phyloP scores from a whole-genome alignment of 176 grass and related monocot species.

The Puccinellia tenuiflora region DNA sequence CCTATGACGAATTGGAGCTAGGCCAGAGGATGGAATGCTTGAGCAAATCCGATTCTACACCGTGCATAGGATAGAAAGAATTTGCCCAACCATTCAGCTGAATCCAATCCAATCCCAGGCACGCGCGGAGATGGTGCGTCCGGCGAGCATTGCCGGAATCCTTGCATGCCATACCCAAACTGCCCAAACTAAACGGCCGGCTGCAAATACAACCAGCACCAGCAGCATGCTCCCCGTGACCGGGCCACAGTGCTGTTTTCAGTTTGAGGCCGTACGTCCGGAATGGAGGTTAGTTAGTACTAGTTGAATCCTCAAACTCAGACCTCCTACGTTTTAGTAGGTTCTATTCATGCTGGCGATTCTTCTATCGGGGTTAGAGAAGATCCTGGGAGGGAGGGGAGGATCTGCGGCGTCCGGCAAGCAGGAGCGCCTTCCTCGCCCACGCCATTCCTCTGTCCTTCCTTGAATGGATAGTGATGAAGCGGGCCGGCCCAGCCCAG shows the following conservation, averaged over 20 bases:
- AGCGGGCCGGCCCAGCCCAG: neutral
- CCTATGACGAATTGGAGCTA: neutral
- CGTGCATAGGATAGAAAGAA: neutral
- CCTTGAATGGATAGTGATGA: too few species aligned
- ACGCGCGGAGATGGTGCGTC: neutral
- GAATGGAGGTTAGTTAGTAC: too few species aligned
- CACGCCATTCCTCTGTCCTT: too few species aligned
- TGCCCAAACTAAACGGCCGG: neutral
- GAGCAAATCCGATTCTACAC: conserved; percentile 24
- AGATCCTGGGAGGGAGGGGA: neutral
- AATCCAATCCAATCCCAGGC: neutral
- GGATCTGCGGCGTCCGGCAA: neutral
- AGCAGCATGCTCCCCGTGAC: too few species aligned
- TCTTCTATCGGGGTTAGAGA: too few species aligned
- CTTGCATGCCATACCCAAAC: too few species aligned
- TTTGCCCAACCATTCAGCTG: conserved; percentile 32
- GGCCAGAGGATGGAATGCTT: conserved; percentile 4
- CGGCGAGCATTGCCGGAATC: neutral
- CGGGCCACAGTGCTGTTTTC: too few species aligned
- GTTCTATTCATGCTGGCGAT: too few species aligned
- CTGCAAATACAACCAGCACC: neutral
- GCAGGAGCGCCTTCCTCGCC: conserved; percentile 6
- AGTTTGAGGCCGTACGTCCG: too few species aligned
- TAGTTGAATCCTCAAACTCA: too few species aligned
- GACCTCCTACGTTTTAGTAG: too few species aligned